Evolutionary conservation across 148 eudicot species (phyloP).

Genomic region (Chenopodium berlandieri): DNA sequence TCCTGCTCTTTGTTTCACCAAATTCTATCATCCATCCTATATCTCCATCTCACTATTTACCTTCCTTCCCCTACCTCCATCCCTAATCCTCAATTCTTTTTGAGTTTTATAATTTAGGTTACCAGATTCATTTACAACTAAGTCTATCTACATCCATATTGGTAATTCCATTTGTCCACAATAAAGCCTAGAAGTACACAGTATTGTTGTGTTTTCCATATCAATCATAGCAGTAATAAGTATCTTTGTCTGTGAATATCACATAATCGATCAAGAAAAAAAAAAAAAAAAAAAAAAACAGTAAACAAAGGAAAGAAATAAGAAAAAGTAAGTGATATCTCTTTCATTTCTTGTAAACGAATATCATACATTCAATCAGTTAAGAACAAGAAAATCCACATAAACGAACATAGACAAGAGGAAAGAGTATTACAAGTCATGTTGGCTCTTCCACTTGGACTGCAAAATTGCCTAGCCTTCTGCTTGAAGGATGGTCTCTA

Average conservation of each 20-base stretch:
- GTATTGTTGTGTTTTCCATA: not conserved
- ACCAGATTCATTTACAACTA: not conserved
- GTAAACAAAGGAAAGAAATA: too few relatives aligned
- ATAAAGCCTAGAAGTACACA: not conserved
- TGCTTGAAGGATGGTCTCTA: not conserved
- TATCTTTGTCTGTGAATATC: not conserved
- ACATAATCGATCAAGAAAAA: too few relatives aligned
- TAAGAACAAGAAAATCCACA: slow-evolving; percentile 2
- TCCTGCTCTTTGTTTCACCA: not conserved
- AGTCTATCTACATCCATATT: not conserved
- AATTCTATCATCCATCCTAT: not conserved
- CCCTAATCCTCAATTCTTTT: not conserved
- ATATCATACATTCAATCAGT: slow-evolving; percentile 7
- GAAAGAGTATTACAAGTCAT: slow-evolving; percentile 23
- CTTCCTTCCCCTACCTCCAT: not conserved
- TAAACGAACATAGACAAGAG: slow-evolving; percentile 7
- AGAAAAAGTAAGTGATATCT: too few relatives aligned
- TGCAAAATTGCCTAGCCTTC: slow-evolving; percentile 20
- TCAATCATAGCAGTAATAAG: not conserved
- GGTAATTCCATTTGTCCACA: not conserved
- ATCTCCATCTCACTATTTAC: not conserved
- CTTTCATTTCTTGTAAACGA: not conserved
- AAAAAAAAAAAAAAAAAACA: too few relatives aligned
- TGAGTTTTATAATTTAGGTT: not conserved
- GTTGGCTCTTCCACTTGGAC: slow-evolving; percentile 10